Percentiles rank a stretch among this genome's conserved stretches.
These are phyloP conservation scores for Auriscalpium orientale DNA, from an alignment of 768 basidiomycete species.

Conservation along the genomic window DNA sequence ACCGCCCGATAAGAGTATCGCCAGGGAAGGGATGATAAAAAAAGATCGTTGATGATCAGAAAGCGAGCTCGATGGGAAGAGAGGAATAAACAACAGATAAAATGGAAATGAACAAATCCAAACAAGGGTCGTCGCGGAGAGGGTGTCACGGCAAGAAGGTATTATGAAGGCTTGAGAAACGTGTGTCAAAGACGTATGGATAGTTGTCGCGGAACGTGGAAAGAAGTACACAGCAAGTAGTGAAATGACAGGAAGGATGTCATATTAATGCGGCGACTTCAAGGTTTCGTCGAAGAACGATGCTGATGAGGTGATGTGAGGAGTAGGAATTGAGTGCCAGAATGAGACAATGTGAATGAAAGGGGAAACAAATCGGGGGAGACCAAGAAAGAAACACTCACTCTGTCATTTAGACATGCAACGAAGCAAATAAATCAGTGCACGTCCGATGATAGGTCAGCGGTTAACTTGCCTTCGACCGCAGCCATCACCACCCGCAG, in stretches of 20 bases:
- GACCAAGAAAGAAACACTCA: slow-evolving; percentile 41
- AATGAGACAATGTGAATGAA: slow-evolving; percentile 14
- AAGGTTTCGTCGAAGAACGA: slow-evolving; percentile 60
- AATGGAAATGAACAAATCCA: slow-evolving; percentile 6
- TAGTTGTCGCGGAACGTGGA: background rate
- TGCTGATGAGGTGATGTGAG: slow-evolving; percentile 38
- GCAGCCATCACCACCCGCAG: slow-evolving; percentile 91
- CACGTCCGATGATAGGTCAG: slow-evolving; percentile 4
- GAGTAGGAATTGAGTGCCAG: slow-evolving; percentile 25
- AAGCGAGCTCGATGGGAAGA: slow-evolving; percentile 7
- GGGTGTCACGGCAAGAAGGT: background rate
- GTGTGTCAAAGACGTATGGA: background rate
- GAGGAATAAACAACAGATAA: slow-evolving; percentile 11
- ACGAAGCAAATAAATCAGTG: slow-evolving; percentile 9
- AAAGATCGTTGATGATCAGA: slow-evolving; percentile 24
- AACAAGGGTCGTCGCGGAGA: slow-evolving; percentile 4
- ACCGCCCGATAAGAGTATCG: slow-evolving; percentile 14
- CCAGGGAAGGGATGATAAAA: slow-evolving; percentile 17
- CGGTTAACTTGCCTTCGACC: slow-evolving; percentile 70
- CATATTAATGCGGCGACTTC: slow-evolving; percentile 60
- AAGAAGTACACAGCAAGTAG: background rate
- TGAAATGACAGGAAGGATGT: slow-evolving; percentile 8
- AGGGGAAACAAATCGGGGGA: slow-evolving; percentile 20
- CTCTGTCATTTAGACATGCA: slow-evolving; percentile 36
- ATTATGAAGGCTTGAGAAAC: background rate